Conservation (phyloP, 106 monocot genomes). For the Ottelia alismoides region DNA sequence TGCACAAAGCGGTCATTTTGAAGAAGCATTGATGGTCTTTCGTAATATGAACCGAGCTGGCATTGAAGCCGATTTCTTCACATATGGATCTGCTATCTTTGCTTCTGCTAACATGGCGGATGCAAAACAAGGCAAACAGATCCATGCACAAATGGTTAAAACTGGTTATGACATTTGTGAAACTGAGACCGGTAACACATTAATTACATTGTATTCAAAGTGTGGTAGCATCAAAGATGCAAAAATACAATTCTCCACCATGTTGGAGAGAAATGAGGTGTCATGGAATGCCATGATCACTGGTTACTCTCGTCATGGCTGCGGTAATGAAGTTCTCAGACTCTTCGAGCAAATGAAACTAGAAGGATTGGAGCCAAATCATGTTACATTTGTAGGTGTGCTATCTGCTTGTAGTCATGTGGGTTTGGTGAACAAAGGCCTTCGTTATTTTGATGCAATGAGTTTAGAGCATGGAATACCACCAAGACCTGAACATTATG, state of each 20-base stretch:
- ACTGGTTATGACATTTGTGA: slow-evolving; percentile 47
- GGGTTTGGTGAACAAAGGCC: slow-evolving; percentile 54
- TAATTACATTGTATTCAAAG: slow-evolving; percentile 78
- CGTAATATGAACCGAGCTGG: slow-evolving; percentile 36
- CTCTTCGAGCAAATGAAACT: slow-evolving; percentile 64
- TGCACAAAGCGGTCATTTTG: slow-evolving; percentile 57
- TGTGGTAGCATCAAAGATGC: slow-evolving; percentile 70
- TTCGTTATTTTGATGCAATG: slow-evolving; percentile 61
- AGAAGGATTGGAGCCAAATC: slow-evolving; percentile 36
- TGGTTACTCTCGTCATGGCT: slow-evolving; percentile 70
- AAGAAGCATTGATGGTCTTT: slow-evolving; percentile 60
- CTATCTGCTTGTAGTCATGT: slow-evolving; percentile 82
- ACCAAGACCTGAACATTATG: slow-evolving; percentile 60
- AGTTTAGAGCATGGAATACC: slow-evolving; percentile 23
- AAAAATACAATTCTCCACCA: slow-evolving; percentile 28
- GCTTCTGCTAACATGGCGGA: slow-evolving; percentile 65
- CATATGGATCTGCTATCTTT: slow-evolving; percentile 52
- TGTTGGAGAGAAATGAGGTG: slow-evolving; percentile 50
- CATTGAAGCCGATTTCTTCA: slow-evolving; percentile 42
- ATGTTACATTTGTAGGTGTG: slow-evolving; percentile 68
- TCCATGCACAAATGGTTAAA: slow-evolving; percentile 71
- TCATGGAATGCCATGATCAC: slow-evolving; percentile 91
- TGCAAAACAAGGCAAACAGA: slow-evolving; percentile 57
- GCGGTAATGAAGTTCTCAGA: slow-evolving; percentile 39
- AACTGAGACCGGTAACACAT: slow-evolving; percentile 48